Conservation (phyloP, 2,329 filamentous ascomycete species). For the Ophiostoma montium region DNA sequence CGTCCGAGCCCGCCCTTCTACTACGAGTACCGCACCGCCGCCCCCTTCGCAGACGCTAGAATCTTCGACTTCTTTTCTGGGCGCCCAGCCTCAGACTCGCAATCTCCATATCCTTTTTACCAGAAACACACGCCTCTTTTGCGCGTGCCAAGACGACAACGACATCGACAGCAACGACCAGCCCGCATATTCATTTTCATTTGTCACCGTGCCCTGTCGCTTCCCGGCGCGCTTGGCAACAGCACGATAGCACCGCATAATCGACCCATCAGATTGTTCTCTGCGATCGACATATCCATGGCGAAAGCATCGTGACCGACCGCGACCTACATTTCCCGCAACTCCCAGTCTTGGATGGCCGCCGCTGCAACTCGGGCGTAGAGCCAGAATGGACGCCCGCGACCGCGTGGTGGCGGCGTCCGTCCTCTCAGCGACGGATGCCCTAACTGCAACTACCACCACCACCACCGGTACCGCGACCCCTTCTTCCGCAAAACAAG, state of each 20-base stretch:
- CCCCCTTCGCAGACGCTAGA: constrained; percentile 4
- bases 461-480: neutral
- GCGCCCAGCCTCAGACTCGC: constrained; percentile 7
- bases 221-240: too few species aligned
- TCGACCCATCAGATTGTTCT: too few species aligned
- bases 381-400: constrained; percentile 7
- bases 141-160: constrained; percentile 1
- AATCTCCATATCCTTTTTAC: neutral
- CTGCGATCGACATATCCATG: neutral
- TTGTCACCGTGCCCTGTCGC: too few species aligned
- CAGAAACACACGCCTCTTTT: neutral
- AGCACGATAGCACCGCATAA: too few species aligned
- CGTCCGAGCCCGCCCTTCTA: neutral
- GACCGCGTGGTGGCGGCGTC: constrained; percentile 9
- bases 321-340: neutral
- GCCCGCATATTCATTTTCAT: too few species aligned
- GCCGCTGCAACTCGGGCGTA: constrained; percentile 17
- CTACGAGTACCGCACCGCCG: neutral
- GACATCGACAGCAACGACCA: neutral
- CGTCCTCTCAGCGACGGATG: neutral
- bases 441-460: neutral
- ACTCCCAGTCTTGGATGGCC: constrained; percentile 10
- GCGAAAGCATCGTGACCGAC: neutral
- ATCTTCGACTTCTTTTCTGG: constrained; percentile 4
- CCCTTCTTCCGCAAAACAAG: neutral